phyloP scores from a whole-genome alignment of 768 basidiomycete species.

The Boletellus emodensis region DNA sequence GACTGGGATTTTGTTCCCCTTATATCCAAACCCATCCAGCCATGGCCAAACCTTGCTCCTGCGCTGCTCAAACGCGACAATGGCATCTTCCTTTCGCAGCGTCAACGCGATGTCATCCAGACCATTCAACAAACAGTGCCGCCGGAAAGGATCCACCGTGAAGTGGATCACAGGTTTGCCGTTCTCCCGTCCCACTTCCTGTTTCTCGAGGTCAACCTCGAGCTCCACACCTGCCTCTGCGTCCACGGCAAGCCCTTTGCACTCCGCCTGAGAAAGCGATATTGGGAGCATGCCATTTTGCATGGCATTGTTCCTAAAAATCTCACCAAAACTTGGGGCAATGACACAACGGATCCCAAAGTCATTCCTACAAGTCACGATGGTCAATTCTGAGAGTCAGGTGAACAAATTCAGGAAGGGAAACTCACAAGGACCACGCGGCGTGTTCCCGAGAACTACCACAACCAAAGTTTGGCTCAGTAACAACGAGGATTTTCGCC shows the following conservation, averaged over 20 bases:
- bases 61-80: conserved; percentile 74
- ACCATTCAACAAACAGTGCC: conserved; percentile 92
- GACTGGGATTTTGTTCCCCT: conserved; percentile 70
- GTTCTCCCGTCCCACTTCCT: conserved; percentile 71
- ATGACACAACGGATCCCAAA: conserved; percentile 88
- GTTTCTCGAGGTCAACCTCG: conserved; percentile 80
- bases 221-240: conserved; percentile 72
- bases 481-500: conserved; percentile 78
- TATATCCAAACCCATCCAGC: conserved; percentile 94
- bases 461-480: conserved; percentile 87
- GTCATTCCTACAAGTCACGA: conserved; percentile 53
- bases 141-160: conserved; percentile 82
- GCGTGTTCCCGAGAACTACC: conserved; percentile 90
- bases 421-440: conserved; percentile 75
- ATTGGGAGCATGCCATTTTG: conserved; percentile 92
- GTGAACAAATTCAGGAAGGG: not conserved
- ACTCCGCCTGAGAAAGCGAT: conserved; percentile 62
- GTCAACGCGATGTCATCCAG: conserved; percentile 96
- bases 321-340: conserved; percentile 87
- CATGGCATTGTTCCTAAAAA: conserved; percentile 86
- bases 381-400: conserved; percentile 2
- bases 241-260: conserved; percentile 69
- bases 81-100: conserved; percentile 70
- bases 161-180: conserved; percentile 75
- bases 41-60: conserved; percentile 86